Base-by-base conservation (phyloP, 2,329 filamentous ascomycete genomes). In the Chaetomiaceae sp. region DNA sequence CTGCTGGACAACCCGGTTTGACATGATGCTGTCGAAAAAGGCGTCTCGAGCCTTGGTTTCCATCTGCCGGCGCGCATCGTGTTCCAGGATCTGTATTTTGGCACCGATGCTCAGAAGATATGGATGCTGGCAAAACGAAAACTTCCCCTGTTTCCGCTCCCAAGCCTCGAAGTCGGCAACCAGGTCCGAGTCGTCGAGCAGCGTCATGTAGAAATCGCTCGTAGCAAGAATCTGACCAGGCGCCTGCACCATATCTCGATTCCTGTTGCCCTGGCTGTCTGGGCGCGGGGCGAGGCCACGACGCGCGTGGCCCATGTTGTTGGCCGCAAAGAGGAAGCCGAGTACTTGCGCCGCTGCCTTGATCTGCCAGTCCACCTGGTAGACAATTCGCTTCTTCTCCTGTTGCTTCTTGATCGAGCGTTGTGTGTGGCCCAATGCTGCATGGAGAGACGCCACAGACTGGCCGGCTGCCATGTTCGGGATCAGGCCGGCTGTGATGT, bases 51-150 rank as follows among this genome's bases (percentile, higher is more conserved):
- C 89, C 63, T 88, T 91, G 53, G 80, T 81, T 59, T 88, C 83
- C 89, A 95, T 95, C 64, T 95, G 88, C 7, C 89, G 79, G 52
- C 83, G 80, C 7, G 88, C 87, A 64, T 96, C 90, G 58, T 94
- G 79, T 60, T 95, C 88, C 57, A 95, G 72, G 38, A 95, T 91
- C 54, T 84, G 84, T 48, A 93, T 95, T 65, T 96, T 96, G 22
- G 89, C 85, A 72, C 88, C 90, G 54, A 96, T 89, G 51, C 88
- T 95, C 33, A 96, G 73, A 56, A 95, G 83, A 59, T 95, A 94
- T 0, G 90, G 88, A 58, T 94, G 95, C 61, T 95, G 88, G 61
- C 89, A 95, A 60, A 96, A 95, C 0, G 86, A 79, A 61, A 95
- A 95, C 55, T 81, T 87, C 17, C 76, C 75, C 42, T 76, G 75